These are phyloP conservation scores for Lentithecium fluviatile DNA, from an alignment of 495 filamentous ascomycete genomes.

Conservation along the genomic window DNA sequence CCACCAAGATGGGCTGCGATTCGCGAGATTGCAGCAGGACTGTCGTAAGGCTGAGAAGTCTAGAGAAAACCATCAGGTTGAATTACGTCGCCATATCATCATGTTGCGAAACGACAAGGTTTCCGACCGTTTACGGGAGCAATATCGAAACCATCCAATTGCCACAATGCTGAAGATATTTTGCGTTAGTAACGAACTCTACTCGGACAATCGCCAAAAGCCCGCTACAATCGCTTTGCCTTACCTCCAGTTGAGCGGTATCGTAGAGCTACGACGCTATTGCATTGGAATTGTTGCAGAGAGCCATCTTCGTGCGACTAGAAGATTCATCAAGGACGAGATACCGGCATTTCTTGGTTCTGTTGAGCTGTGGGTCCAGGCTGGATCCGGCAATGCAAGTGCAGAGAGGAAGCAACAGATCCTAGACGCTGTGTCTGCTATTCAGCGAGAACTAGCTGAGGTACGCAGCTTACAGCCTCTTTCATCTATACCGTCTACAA, in stretches of 20 bases:
- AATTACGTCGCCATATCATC: slow-evolving; percentile 35
- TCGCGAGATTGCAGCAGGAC: neutral
- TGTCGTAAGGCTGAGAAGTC: neutral
- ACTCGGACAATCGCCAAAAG: slow-evolving; percentile 42
- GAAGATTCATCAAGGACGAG: slow-evolving; percentile 40
- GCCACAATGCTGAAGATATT: slow-evolving; percentile 38
- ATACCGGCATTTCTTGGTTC: slow-evolving; percentile 41
- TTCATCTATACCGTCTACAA: neutral
- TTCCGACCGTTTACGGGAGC: slow-evolving; percentile 22
- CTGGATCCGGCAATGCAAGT: slow-evolving; percentile 40
- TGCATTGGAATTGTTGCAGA: slow-evolving; percentile 45
- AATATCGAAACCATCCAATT: slow-evolving; percentile 34
- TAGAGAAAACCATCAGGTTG: neutral
- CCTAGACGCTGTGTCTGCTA: slow-evolving; percentile 30
- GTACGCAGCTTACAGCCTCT: slow-evolving; percentile 15
- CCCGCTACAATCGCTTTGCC: slow-evolving; percentile 29
- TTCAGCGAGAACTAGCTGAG: slow-evolving; percentile 32
- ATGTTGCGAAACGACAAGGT: slow-evolving; percentile 41
- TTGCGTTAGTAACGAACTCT: slow-evolving; percentile 44
- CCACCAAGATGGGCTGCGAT: neutral
- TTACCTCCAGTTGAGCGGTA: slow-evolving; percentile 43
- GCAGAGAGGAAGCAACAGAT: slow-evolving; percentile 40
- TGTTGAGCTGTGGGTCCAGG: slow-evolving; percentile 46
- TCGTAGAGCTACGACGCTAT: slow-evolving; percentile 39
- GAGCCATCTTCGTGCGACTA: slow-evolving; percentile 39